Evolutionary conservation across 257 asterid species (phyloP).

Genomic region (Solanum peruvianum): DNA sequence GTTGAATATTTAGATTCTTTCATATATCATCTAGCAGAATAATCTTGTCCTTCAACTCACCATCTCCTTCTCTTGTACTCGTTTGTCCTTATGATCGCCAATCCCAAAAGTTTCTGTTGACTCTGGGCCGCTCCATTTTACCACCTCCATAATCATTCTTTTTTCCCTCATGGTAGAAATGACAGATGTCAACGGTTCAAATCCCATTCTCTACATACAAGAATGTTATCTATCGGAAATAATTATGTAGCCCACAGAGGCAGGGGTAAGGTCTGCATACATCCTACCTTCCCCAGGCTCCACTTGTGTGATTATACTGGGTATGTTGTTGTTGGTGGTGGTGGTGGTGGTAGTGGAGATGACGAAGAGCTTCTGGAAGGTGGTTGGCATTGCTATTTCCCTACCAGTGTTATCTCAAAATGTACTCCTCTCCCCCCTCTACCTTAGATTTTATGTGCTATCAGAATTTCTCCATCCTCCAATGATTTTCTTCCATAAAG

Average conservation of each 20-base stretch:
- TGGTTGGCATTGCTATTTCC: not conserved
- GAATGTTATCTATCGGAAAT: not conserved
- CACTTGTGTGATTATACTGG: not conserved
- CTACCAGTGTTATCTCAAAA: not conserved
- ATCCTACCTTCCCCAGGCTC: not conserved
- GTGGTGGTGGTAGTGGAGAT: not conserved
- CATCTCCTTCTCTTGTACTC: not conserved
- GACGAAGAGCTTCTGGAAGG: not conserved
- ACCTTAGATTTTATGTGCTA: not conserved
- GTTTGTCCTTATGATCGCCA: not conserved
- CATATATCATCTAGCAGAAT: not conserved
- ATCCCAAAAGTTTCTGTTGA: not conserved
- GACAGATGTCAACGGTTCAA: not conserved
- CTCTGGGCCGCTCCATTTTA: not conserved
- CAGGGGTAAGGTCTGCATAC: not conserved
- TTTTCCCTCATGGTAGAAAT: not conserved
- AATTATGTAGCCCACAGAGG: not conserved
- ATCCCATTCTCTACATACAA: not conserved
- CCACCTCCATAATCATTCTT: not conserved
- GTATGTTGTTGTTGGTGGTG: not conserved
- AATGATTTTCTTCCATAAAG: not conserved
- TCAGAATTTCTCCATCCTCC: not conserved
- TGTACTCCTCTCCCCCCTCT: not conserved
- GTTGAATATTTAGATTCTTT: not conserved
- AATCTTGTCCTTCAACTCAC: not conserved